Conservation (phyloP, 805 yeast genomes). For the Yarrowia divulgata region DNA sequence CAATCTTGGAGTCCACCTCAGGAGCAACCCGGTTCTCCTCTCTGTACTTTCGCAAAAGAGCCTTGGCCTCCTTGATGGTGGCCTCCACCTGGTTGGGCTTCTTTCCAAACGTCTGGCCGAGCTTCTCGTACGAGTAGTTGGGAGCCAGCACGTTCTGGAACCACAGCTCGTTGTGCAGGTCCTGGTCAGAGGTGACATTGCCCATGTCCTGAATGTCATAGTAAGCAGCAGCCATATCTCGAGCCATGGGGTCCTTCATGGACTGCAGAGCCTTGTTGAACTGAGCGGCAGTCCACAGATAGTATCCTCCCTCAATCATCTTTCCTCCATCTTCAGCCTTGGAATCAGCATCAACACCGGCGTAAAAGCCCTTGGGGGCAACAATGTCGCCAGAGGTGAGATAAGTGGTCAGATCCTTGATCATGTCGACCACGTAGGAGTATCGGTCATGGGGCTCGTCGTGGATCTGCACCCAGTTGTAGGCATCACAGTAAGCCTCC, state of each 20-base stretch:
- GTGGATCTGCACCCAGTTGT: constrained; percentile 43
- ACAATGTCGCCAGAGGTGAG: constrained; percentile 45
- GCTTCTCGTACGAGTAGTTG: constrained; percentile 45
- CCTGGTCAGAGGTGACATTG: constrained; percentile 50
- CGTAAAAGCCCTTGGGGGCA: constrained; percentile 46
- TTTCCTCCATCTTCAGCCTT: constrained; percentile 27
- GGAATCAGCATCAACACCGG: constrained; percentile 44
- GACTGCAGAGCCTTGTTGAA: constrained; percentile 47
- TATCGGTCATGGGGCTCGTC: constrained; percentile 43
- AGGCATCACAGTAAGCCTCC: constrained; percentile 48
- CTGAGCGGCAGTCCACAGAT: constrained; percentile 51
- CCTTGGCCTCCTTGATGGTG: constrained; percentile 45
- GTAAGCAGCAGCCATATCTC: constrained; percentile 51
- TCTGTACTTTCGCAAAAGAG: constrained; percentile 45
- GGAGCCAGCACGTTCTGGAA: constrained; percentile 50
- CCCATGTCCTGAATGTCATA: constrained; percentile 52
- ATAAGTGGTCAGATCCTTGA: constrained; percentile 45
- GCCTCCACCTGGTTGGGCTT: constrained; percentile 43
- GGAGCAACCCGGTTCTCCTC: constrained; percentile 45
- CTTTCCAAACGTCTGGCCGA: constrained; percentile 50
- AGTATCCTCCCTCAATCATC: constrained; percentile 42
- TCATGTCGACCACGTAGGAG: constrained; percentile 39
- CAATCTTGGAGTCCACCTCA: constrained; percentile 50
- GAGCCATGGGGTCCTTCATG: constrained; percentile 40
- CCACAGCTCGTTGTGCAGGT: constrained; percentile 48